These are phyloP conservation scores for Hylodesmum podocarpum DNA, from an alignment of 306 rosid genomes.

Conservation along the genomic window DNA sequence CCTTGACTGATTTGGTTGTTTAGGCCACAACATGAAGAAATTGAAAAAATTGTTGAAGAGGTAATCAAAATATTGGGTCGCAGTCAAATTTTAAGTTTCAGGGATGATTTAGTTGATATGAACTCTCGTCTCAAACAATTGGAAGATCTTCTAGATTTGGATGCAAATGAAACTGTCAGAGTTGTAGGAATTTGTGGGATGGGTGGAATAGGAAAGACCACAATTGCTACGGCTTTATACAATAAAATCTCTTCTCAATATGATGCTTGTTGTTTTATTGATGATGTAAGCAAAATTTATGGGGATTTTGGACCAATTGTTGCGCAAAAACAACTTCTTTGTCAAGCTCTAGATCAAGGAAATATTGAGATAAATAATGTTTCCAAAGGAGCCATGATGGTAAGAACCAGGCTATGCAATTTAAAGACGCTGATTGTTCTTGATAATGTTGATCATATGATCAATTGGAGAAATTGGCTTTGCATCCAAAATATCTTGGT, in stretches of 20 bases:
- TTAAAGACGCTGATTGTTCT: not conserved
- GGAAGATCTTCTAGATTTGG: not conserved
- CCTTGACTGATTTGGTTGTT: not conserved
- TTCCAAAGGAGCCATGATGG: not conserved
- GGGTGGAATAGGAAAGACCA: conserved; percentile 41
- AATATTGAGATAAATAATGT: not conserved
- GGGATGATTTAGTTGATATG: conserved; percentile 31
- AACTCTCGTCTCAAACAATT: not conserved
- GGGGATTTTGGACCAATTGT: not conserved
- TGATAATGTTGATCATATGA: conserved; percentile 1
- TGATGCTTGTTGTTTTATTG: not conserved
- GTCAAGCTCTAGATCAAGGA: not conserved
- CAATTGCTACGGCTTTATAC: not conserved
- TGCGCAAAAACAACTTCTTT: conserved; percentile 1
- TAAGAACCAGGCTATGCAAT: not conserved
- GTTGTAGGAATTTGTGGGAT: conserved; percentile 23
- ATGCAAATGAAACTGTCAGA: not conserved
- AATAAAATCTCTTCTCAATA: not conserved
- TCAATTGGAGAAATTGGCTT: conserved; percentile 7
- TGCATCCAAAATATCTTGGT: not conserved
- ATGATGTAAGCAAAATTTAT: not conserved
- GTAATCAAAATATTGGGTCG: not conserved
- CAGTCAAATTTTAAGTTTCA: not conserved
- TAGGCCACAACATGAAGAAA: not conserved
- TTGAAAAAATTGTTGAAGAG: not conserved